Conservation (phyloP, 2,329 filamentous ascomycete genomes). For the Dryadomyces quercivorus region DNA sequence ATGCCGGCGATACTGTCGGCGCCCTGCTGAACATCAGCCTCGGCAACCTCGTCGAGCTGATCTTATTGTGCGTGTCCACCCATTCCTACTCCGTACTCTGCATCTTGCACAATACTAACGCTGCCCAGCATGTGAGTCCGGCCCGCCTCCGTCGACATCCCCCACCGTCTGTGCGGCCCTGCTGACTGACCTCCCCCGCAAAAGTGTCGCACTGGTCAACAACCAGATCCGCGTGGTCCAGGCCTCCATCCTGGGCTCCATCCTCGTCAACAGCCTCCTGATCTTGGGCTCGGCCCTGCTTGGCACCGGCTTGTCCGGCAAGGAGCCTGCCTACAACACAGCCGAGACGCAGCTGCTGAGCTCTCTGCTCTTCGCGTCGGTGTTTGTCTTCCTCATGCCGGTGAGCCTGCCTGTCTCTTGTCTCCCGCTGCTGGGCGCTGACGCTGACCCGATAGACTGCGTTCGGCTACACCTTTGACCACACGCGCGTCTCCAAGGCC, state of each 20-base stretch:
- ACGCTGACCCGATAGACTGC: constrained; percentile 5
- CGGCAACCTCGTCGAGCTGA: constrained; percentile 67
- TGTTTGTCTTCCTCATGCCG: constrained; percentile 28
- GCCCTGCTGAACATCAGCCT: constrained; percentile 35
- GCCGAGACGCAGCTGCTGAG: constrained; percentile 32
- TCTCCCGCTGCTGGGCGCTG: too few relatives aligned
- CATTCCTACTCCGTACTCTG: not conserved
- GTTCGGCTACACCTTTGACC: constrained; percentile 5
- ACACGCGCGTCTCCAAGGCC: constrained; percentile 12
- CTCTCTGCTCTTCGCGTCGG: constrained; percentile 44
- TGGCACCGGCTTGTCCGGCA: constrained; percentile 56
- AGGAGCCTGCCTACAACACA: constrained; percentile 67
- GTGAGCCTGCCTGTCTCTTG: too few relatives aligned
- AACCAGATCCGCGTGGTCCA: constrained; percentile 93
- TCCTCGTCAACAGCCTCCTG: constrained; percentile 85
- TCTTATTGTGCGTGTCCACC: constrained; percentile 48
- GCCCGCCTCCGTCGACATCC: not conserved
- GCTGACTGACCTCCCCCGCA: not conserved
- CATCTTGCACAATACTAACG: not conserved
- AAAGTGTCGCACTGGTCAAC: constrained; percentile 57
- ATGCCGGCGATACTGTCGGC: constrained; percentile 7
- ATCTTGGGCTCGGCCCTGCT: constrained; percentile 75
- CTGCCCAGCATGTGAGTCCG: constrained; percentile 52
- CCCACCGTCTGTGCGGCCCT: constrained; percentile 12
- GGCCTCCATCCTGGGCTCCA: constrained; percentile 91